phyloP scores from a whole-genome alignment of 495 filamentous ascomycete species.

The Penicillium manginii region DNA sequence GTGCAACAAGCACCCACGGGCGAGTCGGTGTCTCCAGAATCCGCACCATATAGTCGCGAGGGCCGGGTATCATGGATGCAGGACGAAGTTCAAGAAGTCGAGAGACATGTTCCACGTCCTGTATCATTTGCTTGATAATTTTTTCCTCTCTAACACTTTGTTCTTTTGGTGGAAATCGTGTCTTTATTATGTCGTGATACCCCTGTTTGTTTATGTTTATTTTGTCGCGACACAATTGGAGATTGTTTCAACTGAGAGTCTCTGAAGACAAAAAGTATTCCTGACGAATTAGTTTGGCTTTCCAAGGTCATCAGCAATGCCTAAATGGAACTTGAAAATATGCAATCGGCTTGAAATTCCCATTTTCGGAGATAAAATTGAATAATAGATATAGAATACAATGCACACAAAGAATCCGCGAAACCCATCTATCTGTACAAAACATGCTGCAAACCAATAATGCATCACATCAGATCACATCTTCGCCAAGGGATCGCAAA shows the following conservation, averaged over 20 bases:
- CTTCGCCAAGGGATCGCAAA: constrained; percentile 5
- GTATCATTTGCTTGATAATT: constrained; percentile 15
- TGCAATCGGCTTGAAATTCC: constrained; percentile 4
- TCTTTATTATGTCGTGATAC: neutral
- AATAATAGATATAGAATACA: constrained; percentile 40
- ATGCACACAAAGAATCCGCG: constrained; percentile 37
- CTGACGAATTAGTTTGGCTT: no score
- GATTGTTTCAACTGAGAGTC: no score
- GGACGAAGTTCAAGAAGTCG: neutral
- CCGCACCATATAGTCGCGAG: neutral
- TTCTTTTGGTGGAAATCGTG: neutral
- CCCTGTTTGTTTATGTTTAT: neutral
- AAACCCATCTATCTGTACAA: constrained; percentile 47
- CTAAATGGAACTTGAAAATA: neutral
- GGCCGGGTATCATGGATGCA: neutral
- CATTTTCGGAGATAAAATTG: constrained; percentile 2
- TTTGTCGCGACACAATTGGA: no score
- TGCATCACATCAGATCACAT: constrained; percentile 10
- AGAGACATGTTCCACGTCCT: constrained; percentile 7
- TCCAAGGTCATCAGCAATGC: no score
- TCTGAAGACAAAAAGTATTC: no score
- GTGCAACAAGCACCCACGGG: neutral
- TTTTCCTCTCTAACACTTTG: neutral
- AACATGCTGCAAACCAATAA: constrained; percentile 29
- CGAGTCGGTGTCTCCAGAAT: neutral